A percentile compares a stretch with the other conserved stretches of the same genome.
Evolutionary conservation across 73 alveolate genomes (phyloP).

Genomic region (Paramecium primaurelia): DNA sequence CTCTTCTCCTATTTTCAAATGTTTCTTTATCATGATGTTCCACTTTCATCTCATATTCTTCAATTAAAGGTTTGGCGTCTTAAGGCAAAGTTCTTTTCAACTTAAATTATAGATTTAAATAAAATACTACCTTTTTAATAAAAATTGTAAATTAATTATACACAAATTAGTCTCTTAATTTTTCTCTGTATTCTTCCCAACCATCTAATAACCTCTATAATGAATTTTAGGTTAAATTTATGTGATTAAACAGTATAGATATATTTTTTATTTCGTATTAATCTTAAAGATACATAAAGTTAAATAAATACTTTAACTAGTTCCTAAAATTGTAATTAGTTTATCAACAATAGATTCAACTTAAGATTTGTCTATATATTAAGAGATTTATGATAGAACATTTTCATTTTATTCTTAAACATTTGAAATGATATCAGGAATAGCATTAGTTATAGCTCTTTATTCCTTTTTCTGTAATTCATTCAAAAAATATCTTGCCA

Average conservation of each 20-base stretch:
- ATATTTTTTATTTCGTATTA: not conserved
- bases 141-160: not conserved
- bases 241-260: not conserved
- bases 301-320: not conserved
- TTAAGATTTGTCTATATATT: not conserved
- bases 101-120: not conserved
- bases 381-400: not conserved
- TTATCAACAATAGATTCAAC: not conserved
- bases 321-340: not conserved
- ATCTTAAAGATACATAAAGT: not conserved
- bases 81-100: not conserved
- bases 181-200: slow-evolving; percentile 14
- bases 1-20: slow-evolving; percentile 11
- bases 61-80: slow-evolving; percentile 37
- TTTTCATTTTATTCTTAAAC: not conserved
- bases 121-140: not conserved
- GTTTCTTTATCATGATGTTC: slow-evolving; percentile 39
- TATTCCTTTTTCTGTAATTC: slow-evolving; percentile 46
- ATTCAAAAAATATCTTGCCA: slow-evolving; percentile 42
- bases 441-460: slow-evolving; percentile 39
- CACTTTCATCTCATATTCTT: not conserved
- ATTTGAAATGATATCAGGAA: slow-evolving; percentile 37
- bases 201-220: not conserved
- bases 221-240: not conserved
- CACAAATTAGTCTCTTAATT: not conserved